Conservation (phyloP, 1,284 basidiomycete genomes). For the Ustilago trichophora region DNA sequence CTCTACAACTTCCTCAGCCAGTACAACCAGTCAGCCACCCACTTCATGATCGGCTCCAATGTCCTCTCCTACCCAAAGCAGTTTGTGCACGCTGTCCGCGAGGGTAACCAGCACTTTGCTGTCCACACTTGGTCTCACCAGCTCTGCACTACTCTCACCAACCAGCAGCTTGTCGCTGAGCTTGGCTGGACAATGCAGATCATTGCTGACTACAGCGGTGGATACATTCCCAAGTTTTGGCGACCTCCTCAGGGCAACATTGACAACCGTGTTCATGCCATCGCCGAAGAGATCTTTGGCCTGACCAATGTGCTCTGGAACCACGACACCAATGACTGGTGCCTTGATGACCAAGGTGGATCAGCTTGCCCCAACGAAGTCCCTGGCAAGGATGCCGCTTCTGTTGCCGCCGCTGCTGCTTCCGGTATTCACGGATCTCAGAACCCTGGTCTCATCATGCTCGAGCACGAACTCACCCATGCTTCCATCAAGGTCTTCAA, state of each 20-base stretch:
- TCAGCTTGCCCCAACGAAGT: slow-evolving; percentile 39
- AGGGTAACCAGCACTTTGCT: slow-evolving; percentile 71
- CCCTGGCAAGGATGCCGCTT: slow-evolving; percentile 33
- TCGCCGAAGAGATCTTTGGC: slow-evolving; percentile 64
- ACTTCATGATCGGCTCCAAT: slow-evolving; percentile 91
- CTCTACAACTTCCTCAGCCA: slow-evolving; percentile 74
- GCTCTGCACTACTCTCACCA: slow-evolving; percentile 80
- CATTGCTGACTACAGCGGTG: slow-evolving; percentile 72
- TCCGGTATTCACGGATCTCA: slow-evolving; percentile 30
- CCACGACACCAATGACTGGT: slow-evolving; percentile 61
- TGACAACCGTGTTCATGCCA: slow-evolving; percentile 65
- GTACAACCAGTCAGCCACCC: slow-evolving; percentile 79
- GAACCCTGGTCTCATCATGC: slow-evolving; percentile 77
- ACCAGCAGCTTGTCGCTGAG: slow-evolving; percentile 89
- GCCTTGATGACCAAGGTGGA: slow-evolving; percentile 53
- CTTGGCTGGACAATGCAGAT: slow-evolving; percentile 88
- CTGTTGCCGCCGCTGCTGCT: slow-evolving; percentile 35
- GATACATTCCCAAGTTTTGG: slow-evolving; percentile 67
- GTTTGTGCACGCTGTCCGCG: slow-evolving; percentile 80
- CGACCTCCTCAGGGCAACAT: slow-evolving; percentile 65
- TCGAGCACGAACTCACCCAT: slow-evolving; percentile 82
- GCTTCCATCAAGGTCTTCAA: slow-evolving; percentile 77
- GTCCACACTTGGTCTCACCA: slow-evolving; percentile 71
- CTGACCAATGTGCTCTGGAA: slow-evolving; percentile 63
- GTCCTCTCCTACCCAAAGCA: slow-evolving; percentile 80